phyloP scores from a whole-genome alignment of 805 yeast genomes.

The Kuraishia hungarica region DNA sequence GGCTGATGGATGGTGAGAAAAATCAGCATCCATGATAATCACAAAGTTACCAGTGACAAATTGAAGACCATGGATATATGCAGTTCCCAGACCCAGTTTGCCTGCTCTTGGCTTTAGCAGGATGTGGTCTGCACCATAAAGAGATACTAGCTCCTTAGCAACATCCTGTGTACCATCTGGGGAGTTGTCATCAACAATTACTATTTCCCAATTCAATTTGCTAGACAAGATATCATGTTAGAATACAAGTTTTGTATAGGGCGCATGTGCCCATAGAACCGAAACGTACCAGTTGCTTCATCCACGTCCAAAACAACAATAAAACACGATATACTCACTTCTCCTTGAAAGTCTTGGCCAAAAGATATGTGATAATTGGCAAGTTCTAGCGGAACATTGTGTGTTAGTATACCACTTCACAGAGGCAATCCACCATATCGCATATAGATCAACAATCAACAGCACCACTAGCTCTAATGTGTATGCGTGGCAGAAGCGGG shows the following conservation, averaged over 20 bases:
- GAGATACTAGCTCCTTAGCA: slow-evolving; percentile 48
- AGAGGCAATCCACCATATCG: not conserved
- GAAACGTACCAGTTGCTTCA: not conserved
- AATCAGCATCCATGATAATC: slow-evolving; percentile 79
- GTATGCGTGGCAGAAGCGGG: slow-evolving; percentile 16
- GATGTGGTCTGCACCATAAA: slow-evolving; percentile 53
- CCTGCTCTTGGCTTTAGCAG: slow-evolving; percentile 67
- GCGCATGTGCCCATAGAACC: no score
- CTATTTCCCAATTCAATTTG: slow-evolving; percentile 63
- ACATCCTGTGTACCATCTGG: slow-evolving; percentile 79
- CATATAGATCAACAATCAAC: not conserved
- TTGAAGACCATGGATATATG: slow-evolving; percentile 70
- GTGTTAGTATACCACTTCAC: not conserved
- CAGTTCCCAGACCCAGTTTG: slow-evolving; percentile 73
- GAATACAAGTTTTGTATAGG: no score
- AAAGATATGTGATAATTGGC: slow-evolving; percentile 62
- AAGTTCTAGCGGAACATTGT: slow-evolving; percentile 24
- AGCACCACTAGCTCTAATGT: not conserved
- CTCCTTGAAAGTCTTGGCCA: slow-evolving; percentile 58
- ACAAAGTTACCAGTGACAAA: slow-evolving; percentile 67
- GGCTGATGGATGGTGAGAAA: slow-evolving; percentile 75
- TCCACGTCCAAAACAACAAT: not conserved
- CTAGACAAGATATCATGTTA: slow-evolving; percentile 10
- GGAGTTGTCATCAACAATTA: slow-evolving; percentile 71
- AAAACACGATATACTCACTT: slow-evolving; percentile 8